Evolutionary conservation across 2,329 filamentous ascomycete genomes (phyloP).

Genomic region (Albifimbria verrucaria): DNA sequence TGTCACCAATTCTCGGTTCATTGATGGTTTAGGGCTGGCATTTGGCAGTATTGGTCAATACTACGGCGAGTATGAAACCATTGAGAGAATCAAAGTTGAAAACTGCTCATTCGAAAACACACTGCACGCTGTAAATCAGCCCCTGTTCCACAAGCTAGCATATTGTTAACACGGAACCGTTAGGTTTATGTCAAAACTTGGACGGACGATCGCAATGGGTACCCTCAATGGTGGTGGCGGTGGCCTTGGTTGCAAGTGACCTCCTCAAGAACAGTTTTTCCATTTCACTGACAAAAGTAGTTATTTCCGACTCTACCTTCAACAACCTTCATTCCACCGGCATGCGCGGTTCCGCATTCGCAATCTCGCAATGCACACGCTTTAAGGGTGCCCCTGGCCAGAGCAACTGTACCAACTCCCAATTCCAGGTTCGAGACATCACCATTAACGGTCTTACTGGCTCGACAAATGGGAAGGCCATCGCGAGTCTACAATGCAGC

Average conservation of each 20-base stretch:
- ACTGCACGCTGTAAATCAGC: neutral
- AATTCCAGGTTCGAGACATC: slow-evolving; percentile 14
- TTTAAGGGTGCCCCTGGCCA: slow-evolving; percentile 16
- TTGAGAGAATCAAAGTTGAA: neutral
- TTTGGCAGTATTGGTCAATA: neutral
- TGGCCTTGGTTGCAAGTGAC: neutral
- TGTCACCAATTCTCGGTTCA: neutral
- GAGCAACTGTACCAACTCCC: slow-evolving; percentile 18
- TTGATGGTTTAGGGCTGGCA: neutral
- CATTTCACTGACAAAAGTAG: neutral
- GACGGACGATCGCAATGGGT: neutral
- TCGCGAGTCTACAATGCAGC: neutral
- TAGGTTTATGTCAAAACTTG: neutral
- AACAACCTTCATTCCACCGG: slow-evolving; percentile 7
- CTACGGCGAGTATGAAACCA: neutral
- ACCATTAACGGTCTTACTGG: slow-evolving; percentile 7
- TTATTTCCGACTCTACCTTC: neutral
- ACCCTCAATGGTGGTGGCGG: neutral
- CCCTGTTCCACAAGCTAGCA: neutral
- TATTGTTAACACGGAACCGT: neutral
- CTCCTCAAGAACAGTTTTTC: neutral
- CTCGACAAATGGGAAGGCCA: neutral
- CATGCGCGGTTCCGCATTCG: slow-evolving; percentile 15
- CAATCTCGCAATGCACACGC: slow-evolving; percentile 18
- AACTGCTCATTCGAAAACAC: neutral